A percentile compares a stretch with the other conserved stretches of the same genome.
Evolutionary conservation across 495 filamentous ascomycete species (phyloP).

Genomic region (Rhypophila decipiens): DNA sequence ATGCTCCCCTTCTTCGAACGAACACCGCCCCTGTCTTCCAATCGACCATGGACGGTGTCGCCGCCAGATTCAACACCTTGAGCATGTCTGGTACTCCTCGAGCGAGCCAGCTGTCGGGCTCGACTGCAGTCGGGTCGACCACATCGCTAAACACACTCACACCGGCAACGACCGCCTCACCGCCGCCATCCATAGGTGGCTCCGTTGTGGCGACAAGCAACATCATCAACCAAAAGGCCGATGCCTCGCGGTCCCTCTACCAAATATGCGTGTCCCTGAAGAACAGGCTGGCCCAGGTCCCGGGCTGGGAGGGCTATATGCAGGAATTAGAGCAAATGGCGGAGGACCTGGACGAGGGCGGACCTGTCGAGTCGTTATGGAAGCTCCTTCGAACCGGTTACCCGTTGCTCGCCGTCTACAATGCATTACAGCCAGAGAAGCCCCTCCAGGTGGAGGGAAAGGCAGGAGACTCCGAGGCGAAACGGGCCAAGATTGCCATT

Average conservation of each 20-base stretch:
- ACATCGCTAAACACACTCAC: conserved; percentile 44
- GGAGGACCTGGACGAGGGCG: conserved; percentile 51
- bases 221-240: conserved; percentile 91
- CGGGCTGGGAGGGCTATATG: conserved; percentile 69
- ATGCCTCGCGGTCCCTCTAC: conserved; percentile 81
- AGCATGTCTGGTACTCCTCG: conserved; percentile 36
- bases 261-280: conserved; percentile 86
- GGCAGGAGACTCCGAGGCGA: conserved; percentile 52
- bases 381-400: conserved; percentile 76
- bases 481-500: conserved; percentile 55
- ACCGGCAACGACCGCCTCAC: conserved; percentile 30
- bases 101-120: conserved; percentile 48
- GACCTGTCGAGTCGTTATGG: conserved; percentile 90
- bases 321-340: conserved; percentile 49
- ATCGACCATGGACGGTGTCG: conserved; percentile 30
- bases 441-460: conserved; percentile 55
- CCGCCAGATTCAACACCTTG: conserved; percentile 33
- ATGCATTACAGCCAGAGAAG: conserved; percentile 62
- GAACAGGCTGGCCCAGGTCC: conserved; percentile 72
- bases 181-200: conserved; percentile 32
- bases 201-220: conserved; percentile 70
- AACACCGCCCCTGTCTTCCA: conserved; percentile 44
- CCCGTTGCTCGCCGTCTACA: conserved; percentile 85
- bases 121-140: conserved; percentile 42
- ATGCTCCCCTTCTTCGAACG: conserved; percentile 45